phyloP scores from a whole-genome alignment of 1,139 yeast genomes.

The Yamadazyma diddensiae region DNA sequence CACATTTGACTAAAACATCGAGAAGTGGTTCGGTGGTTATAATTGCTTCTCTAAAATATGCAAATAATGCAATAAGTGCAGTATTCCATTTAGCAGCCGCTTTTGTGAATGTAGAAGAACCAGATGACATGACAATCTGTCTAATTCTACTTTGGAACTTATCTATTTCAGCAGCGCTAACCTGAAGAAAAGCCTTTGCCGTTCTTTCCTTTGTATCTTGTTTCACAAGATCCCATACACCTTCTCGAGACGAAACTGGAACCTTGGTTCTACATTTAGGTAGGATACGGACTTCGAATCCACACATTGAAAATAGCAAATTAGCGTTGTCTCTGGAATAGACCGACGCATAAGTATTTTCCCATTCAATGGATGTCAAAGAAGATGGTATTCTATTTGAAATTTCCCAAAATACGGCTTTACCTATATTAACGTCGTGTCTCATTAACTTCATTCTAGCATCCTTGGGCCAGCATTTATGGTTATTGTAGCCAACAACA shows the following conservation, averaged over 20 bases:
- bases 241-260: constrained; percentile 56
- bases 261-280: constrained; percentile 65
- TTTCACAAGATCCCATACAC: constrained; percentile 87
- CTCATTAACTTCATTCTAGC: constrained; percentile 87
- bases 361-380: constrained; percentile 75
- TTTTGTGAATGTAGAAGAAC: constrained; percentile 92
- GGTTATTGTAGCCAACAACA: constrained; percentile 83
- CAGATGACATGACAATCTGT: constrained; percentile 92
- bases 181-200: constrained; percentile 85
- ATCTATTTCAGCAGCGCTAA: constrained; percentile 74
- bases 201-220: constrained; percentile 77
- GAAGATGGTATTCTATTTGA: constrained; percentile 76
- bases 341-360: constrained; percentile 77
- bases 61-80: constrained; percentile 77
- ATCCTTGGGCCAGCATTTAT: constrained; percentile 94
- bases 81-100: constrained; percentile 97
- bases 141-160: constrained; percentile 81
- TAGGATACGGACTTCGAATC: constrained; percentile 86
- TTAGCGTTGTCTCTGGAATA: constrained; percentile 91
- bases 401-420: constrained; percentile 92
- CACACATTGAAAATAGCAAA: constrained; percentile 84
- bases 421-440: constrained; percentile 86
- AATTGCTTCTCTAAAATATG: constrained; percentile 92
- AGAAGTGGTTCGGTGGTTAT: constrained; percentile 76
- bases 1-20: constrained; percentile 84